These are phyloP conservation scores for Irpex sp. DNA, from an alignment of 1,284 basidiomycete genomes.

Conservation along the genomic window DNA sequence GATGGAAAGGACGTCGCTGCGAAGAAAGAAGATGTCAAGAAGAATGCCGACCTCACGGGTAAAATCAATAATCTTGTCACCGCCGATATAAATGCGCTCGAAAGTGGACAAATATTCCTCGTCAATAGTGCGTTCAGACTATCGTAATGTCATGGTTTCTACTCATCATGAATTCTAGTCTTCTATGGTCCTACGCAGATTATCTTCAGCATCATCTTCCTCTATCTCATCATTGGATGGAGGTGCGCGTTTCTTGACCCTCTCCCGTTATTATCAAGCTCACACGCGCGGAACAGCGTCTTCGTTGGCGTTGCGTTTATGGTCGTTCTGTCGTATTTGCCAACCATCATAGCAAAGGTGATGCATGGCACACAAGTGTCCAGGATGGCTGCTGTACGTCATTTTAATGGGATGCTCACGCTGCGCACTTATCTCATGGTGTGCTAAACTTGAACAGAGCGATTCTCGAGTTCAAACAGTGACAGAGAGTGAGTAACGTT, in stretches of 20 bases:
- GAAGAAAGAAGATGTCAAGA: slow-evolving; percentile 16
- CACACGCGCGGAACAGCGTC: slow-evolving; percentile 11
- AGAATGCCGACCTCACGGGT: slow-evolving; percentile 36
- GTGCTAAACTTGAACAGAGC: slow-evolving; percentile 21
- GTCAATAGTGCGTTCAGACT: slow-evolving; percentile 19
- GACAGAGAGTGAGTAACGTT: slow-evolving; percentile 33
- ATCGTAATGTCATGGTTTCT: background rate
- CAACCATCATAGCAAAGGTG: slow-evolving; percentile 32
- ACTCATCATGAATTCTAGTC: slow-evolving; percentile 11
- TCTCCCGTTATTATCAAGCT: background rate
- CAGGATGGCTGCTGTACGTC: slow-evolving; percentile 26
- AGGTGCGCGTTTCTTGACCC: slow-evolving; percentile 19
- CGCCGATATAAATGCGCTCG: slow-evolving; percentile 28
- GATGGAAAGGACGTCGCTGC: slow-evolving; percentile 1
- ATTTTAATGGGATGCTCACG: background rate
- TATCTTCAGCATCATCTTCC: slow-evolving; percentile 36
- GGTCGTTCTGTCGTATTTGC: slow-evolving; percentile 51
- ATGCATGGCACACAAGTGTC: slow-evolving; percentile 29
- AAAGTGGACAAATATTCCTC: slow-evolving; percentile 22
- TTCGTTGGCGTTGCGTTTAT: slow-evolving; percentile 53
- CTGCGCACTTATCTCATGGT: background rate
- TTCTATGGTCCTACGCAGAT: slow-evolving; percentile 34
- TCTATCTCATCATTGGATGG: slow-evolving; percentile 46
- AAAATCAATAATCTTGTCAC: slow-evolving; percentile 43
- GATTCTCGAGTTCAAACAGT: slow-evolving; percentile 47